These are phyloP conservation scores for Amanita pallidorosea DNA, from an alignment of 768 basidiomycete genomes.

Conservation along the genomic window DNA sequence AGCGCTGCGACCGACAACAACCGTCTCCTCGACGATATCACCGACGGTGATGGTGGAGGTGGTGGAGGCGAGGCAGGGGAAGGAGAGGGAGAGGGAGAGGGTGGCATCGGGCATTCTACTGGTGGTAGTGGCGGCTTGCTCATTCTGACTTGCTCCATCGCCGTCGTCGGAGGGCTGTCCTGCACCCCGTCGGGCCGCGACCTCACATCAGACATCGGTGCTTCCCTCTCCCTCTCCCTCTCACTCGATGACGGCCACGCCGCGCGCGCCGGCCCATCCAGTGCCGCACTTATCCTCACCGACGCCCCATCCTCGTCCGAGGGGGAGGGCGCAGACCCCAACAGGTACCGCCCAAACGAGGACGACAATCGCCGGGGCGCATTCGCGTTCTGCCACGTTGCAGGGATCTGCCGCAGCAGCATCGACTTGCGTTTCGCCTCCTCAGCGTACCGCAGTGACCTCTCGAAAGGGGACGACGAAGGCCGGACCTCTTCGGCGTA, in stretches of 20 bases:
- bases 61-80: not conserved
- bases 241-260: not conserved
- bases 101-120: not conserved
- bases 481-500: not conserved
- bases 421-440: not conserved
- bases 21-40: slow-evolving; percentile 2
- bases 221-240: not conserved
- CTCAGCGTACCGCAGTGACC: not conserved
- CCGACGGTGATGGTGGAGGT: not conserved
- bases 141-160: too few species aligned
- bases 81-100: not conserved
- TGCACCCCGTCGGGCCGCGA: not conserved
- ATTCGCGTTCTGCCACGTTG: not conserved
- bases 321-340: not conserved
- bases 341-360: not conserved
- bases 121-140: too few species aligned
- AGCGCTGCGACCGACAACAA: slow-evolving; percentile 5
- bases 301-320: not conserved
- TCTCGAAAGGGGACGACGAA: too few species aligned
- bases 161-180: not conserved
- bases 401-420: not conserved
- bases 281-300: not conserved
- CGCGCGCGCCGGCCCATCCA: not conserved
- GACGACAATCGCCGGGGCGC: not conserved
- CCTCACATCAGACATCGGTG: not conserved